A percentile compares a stretch with the other conserved stretches of the same genome.
phyloP scores from a whole-genome alignment of 2,329 filamentous ascomycete species.

The Phialophora macrospora region DNA sequence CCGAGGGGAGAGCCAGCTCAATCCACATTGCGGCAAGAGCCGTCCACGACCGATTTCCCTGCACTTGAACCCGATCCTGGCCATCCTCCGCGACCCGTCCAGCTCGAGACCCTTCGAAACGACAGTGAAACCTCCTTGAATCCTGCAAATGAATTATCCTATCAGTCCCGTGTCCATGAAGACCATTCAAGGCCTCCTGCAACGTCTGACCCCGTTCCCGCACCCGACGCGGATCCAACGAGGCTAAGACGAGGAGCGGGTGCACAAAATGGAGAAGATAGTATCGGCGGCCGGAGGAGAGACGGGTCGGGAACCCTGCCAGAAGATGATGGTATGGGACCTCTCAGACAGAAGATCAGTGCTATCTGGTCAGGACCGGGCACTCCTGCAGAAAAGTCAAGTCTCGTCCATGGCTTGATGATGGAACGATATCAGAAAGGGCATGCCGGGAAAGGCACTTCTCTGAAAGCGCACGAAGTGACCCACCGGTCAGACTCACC shows the following conservation, averaged over 20 bases:
- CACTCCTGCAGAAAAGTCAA: slow-evolving; percentile 68
- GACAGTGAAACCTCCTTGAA: slow-evolving; percentile 39
- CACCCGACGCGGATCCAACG: slow-evolving; percentile 17
- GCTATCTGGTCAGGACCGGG: slow-evolving; percentile 68
- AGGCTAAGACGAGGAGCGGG: slow-evolving; percentile 8
- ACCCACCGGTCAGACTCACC: slow-evolving; percentile 43
- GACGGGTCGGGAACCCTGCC: slow-evolving; percentile 56
- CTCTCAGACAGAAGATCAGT: slow-evolving; percentile 69
- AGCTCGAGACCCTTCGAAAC: slow-evolving; percentile 30
- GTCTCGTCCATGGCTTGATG: slow-evolving; percentile 71
- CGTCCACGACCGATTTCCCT: slow-evolving; percentile 29
- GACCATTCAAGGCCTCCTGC: slow-evolving; percentile 33
- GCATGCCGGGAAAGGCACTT: slow-evolving; percentile 40
- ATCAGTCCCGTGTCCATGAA: slow-evolving; percentile 34
- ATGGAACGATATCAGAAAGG: slow-evolving; percentile 65
- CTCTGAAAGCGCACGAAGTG: slow-evolving; percentile 33
- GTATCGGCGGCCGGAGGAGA: slow-evolving; percentile 34
- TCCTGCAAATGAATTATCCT: slow-evolving; percentile 35
- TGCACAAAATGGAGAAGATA: slow-evolving; percentile 30
- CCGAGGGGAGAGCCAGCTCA: slow-evolving; percentile 9
- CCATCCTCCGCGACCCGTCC: slow-evolving; percentile 16
- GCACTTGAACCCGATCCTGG: slow-evolving; percentile 27
- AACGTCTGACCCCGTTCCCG: slow-evolving; percentile 32
- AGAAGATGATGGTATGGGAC: slow-evolving; percentile 78
- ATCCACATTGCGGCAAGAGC: slow-evolving; percentile 17